Base-by-base conservation (phyloP, 306 rosid genomes). In the Vigna reflexopilosa region DNA sequence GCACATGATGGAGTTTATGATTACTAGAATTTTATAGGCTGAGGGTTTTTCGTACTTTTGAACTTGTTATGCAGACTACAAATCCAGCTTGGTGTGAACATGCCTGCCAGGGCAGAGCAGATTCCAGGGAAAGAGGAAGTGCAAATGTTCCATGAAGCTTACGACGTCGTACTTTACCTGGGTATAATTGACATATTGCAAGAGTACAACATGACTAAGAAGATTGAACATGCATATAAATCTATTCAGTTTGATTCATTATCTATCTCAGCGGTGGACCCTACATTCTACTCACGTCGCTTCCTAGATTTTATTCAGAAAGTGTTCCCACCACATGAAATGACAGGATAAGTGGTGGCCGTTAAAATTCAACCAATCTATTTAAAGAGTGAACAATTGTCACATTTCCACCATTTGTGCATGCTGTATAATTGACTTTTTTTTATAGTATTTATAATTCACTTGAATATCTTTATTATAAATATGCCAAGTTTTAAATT, bases 41-140 rank as follows among this genome's bases (percentile, higher is more conserved):
- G 52, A 75, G 48, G 12, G 24, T 59, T 45, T 73, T n/a, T 24
- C 49, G 22, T 70, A 44, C 49, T 45, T 68, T 5, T 10, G 20
- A 32, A 72, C 77, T 70, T 47, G 2, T 70, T 52, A 75, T 65
- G 83, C 93, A 95, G 99, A 73, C 85, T 95, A 34, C 99, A 95
- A 88, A 93, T 95, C 86, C 99, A 95, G 82, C 86, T 95, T n/a
- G 99, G 99, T 67, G 99, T 95, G 67, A 95, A 95, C 88, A 89
- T 95, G 99, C 98, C 99, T 5, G 88, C 99, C 26, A 93, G 99
- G 87, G 99, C 99, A 72, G 99, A 95, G 84, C 92, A 62, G 84
- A 80, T 91, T 81, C 89, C 85, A 17, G 98, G 91, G 48, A 86
- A 86, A 58, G 77, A 91, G 73, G 95, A 87, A 67, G 77, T 64